Evolutionary conservation across 208 protist species (phyloP).

Genomic region (Porcisia hertigi): DNA sequence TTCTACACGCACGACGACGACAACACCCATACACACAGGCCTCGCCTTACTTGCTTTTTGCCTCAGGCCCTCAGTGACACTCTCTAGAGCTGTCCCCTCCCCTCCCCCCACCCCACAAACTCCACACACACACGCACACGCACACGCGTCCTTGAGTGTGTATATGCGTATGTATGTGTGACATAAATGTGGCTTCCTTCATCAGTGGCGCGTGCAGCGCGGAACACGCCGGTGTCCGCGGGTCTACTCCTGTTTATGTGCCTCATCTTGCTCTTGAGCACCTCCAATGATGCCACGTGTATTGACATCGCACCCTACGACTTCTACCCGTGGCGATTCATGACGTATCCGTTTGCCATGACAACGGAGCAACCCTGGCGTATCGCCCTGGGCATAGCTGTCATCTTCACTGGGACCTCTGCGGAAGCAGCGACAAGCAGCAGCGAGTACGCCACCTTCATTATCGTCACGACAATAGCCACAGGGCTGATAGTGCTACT

Average conservation of each 20-base stretch:
- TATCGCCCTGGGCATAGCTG: conserved; percentile 14
- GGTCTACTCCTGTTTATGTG: background rate
- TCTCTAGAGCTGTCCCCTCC: background rate
- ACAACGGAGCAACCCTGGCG: conserved; percentile 13
- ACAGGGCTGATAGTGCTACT: conserved; percentile 31
- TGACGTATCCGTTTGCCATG: conserved; percentile 20
- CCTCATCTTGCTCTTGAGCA: background rate
- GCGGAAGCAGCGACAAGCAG: conserved; percentile 38
- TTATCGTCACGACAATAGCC: conserved; percentile 22
- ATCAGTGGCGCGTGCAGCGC: conserved; percentile 4
- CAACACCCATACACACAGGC: background rate
- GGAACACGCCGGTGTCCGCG: conserved; percentile 7
- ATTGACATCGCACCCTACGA: background rate
- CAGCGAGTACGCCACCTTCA: conserved; percentile 22
- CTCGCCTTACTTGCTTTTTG: background rate
- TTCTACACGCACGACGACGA: background rate
- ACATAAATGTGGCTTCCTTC: background rate
- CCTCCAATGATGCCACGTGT: background rate
- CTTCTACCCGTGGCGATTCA: conserved; percentile 13
- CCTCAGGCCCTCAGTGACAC: background rate
- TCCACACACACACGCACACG: background rate
- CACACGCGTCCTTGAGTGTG: background rate
- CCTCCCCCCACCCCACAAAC: background rate
- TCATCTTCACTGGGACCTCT: conserved; percentile 26
- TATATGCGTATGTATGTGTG: background rate